Conservation (phyloP, 345 rosid species). For the Arabis hirsuta region DNA sequence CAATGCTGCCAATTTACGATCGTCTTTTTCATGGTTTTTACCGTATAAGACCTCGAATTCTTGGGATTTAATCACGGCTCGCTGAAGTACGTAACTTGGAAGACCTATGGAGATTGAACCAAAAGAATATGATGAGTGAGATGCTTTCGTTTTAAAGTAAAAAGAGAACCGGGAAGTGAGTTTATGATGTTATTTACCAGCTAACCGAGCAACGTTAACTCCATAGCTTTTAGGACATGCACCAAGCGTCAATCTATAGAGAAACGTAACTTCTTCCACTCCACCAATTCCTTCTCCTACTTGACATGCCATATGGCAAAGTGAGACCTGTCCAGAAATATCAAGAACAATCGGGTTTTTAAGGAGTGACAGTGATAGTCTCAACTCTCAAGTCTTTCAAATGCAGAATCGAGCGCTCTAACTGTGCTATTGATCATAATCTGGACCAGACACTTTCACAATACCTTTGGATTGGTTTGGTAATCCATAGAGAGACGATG, state of each 20-base stretch:
- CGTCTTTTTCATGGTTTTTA: constrained; percentile 37
- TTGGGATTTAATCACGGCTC: constrained; percentile 70
- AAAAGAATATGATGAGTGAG: constrained; percentile 16
- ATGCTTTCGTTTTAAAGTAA: neutral
- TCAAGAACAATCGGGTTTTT: neutral
- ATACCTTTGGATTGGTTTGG: constrained; percentile 61
- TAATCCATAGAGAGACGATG: constrained; percentile 84
- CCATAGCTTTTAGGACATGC: constrained; percentile 99
- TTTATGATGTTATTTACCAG: constrained; percentile 55
- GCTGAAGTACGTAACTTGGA: constrained; percentile 63
- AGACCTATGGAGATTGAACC: constrained; percentile 59
- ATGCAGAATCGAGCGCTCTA: neutral
- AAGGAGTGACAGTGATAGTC: constrained; percentile 17
- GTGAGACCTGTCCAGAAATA: constrained; percentile 65
- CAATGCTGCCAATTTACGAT: constrained; percentile 40
- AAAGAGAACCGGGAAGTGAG: constrained; percentile 11
- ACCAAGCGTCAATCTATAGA: constrained; percentile 76
- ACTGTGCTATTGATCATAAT: neutral
- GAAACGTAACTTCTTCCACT: constrained; percentile 87
- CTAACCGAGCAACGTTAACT: constrained; percentile 94
- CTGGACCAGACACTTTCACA: constrained; percentile 20
- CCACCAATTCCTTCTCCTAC: constrained; percentile 72
- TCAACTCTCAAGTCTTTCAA: neutral
- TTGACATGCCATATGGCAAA: constrained; percentile 92
- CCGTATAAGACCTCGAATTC: constrained; percentile 74